Base-by-base conservation (phyloP, 2,329 filamentous ascomycete species). In the Grosmannia clavigera region DNA sequence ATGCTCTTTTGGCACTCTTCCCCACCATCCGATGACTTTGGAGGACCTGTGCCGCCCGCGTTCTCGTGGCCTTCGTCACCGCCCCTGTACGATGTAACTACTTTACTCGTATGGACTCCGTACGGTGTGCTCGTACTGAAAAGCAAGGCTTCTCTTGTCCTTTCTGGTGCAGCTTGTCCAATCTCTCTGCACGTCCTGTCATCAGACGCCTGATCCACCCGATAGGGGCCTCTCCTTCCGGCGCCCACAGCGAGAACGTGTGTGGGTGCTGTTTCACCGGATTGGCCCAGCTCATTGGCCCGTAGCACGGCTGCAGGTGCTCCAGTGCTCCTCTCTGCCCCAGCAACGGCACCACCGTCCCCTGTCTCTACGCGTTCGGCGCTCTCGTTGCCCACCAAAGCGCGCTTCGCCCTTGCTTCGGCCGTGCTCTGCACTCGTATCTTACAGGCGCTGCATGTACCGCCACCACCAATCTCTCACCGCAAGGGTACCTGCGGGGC, bases 301-400 rank as follows among this genome's bases (percentile, higher is more conserved):
- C 19, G 31, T 9, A 12, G 16, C 31, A 38, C 52, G 52, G 50
- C 29, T 38, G 33, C 29, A 55, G 25, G 29, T 51, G 33, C 31
- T 55, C 52, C 25, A n/a, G 12, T 11, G 22, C n/a, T 29, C 50
- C 48, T 40, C 25, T 9, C 31, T 54, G 57, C 48, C 57, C 57
- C 57, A 46, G 57, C 57, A 58, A 58, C 57, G 14, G 57, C 29
- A 40, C 57, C 46, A 51, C 55, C n/a, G 11, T 25, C 55, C 43
- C 55, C 46, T 43, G 48, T 58, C 50, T 11, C 57, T 53, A 27
- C 55, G 55, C 55, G 55, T 40, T 48, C 35, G 35, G n/a, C 25
- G 12, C 54, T 27, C 57, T 27, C 35, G 53, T 35, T 35, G 12
- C 12, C 29, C 56, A 38, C 56, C 6, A 58, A 51, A 51, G 52